Conservation (phyloP, 108 stramenopile genomes). For the Skeletonema marinoi region DNA sequence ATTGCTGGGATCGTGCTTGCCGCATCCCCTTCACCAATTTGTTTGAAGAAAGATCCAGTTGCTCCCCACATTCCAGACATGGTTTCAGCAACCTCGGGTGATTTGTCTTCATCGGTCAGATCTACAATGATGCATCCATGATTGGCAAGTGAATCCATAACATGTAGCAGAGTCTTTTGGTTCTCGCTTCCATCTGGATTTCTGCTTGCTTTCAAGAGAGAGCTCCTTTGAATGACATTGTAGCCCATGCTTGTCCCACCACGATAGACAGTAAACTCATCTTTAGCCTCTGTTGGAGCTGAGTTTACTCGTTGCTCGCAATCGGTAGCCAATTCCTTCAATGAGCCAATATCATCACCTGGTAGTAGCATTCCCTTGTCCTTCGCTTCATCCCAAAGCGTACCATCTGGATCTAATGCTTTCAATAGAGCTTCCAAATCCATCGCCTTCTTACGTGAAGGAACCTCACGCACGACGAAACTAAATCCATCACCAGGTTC, state of each 20-base stretch:
- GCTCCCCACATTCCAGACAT: conserved; percentile 76
- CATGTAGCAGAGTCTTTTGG: conserved; percentile 67
- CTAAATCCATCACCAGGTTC: conserved; percentile 78
- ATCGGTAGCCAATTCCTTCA: conserved; percentile 62
- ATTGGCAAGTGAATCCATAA: conserved; percentile 85
- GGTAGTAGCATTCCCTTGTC: conserved; percentile 50
- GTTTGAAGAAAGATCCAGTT: conserved; percentile 55
- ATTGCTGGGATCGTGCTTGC: conserved; percentile 53
- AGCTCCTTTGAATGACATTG: conserved; percentile 63
- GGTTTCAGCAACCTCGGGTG: conserved; percentile 45
- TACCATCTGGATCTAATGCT: conserved; percentile 79
- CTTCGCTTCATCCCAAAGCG: conserved; percentile 62
- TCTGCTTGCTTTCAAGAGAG: conserved; percentile 37
- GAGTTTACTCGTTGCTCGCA: conserved; percentile 54
- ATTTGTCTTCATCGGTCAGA: conserved; percentile 69
- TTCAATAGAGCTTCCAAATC: conserved; percentile 67
- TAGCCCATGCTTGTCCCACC: conserved; percentile 70
- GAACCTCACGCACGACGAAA: conserved; percentile 78
- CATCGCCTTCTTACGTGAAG: conserved; percentile 61
- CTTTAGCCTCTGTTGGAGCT: conserved; percentile 55
- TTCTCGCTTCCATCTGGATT: conserved; percentile 72
- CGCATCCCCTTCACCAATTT: conserved; percentile 18
- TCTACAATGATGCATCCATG: conserved; percentile 85
- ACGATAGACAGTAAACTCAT: conserved; percentile 53
- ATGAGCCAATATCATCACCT: conserved; percentile 53